Evolutionary conservation across 345 rosid genomes (phyloP), one percentile per base, ranked within the genome.

Genomic region (Rhizophora mangle): DNA sequence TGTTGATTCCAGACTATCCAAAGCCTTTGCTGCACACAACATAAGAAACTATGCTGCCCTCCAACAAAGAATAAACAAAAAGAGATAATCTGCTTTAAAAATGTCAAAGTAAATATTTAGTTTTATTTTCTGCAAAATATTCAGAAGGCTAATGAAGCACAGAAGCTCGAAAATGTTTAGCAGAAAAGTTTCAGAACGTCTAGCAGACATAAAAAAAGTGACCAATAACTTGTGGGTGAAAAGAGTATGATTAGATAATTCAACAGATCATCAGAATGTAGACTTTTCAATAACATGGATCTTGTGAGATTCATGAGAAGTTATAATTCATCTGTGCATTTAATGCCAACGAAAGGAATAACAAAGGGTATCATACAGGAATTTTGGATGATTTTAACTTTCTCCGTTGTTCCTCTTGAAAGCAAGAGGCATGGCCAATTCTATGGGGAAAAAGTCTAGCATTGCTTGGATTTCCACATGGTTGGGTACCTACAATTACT

Each of bases 371-470:
- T 57, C 83, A 53, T 67, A 95, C 99, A 36, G 98, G 96, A 54
- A 92, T 82, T 71, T 73, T 74, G 22, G 74, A 82, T 53, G 83
- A 73, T 80, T 95, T 88, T 85, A 90, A 63, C 77, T 79, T 83
- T 65, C 36, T 67, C 88, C 88, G 85, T 62, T 92, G 90, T 57
- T 82, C 83, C 72, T 86, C 88, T 18, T 74, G 74, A 63, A 95
- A 81, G 81, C 66, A 90, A 76, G 92, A 88, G 2, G 96, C 99
- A 82, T 95, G 98, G 30, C 99, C 99, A 56, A 95, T 54, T 74
- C 99, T 85, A 27, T 86, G 89, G 6, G 98, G 99, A 64, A 84
- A 69, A 95, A 95, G 80, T 88, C 91, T 37, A 92, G 85, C 98
- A 95, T 95, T 68, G 80, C 71, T 63, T 86, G 82, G 77, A 95